These are phyloP conservation scores for Candida insectorum DNA, from an alignment of 805 yeast genomes.

Conservation along the genomic window DNA sequence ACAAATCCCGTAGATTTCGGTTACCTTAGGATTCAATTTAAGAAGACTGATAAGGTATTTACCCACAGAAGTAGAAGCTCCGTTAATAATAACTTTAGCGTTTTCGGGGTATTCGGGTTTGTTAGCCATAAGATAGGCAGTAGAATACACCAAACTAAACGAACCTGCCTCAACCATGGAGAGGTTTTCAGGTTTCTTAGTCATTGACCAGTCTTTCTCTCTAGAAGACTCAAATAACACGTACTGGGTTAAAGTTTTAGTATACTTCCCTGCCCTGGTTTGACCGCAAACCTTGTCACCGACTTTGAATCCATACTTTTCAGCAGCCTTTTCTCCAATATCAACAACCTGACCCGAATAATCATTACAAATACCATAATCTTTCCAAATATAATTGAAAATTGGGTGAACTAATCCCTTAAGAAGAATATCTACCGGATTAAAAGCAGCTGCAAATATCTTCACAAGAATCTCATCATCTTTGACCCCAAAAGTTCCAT, in stretches of 20 bases:
- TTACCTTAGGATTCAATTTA: slow-evolving; percentile 37
- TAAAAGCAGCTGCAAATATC: slow-evolving; percentile 28
- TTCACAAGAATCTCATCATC: slow-evolving; percentile 23
- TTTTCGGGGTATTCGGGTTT: slow-evolving; percentile 30
- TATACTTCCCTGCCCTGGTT: slow-evolving; percentile 9
- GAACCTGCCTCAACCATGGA: slow-evolving; percentile 59
- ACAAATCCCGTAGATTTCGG: slow-evolving; percentile 54
- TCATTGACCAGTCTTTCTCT: slow-evolving; percentile 2
- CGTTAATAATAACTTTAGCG: slow-evolving; percentile 58
- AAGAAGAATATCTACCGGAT: slow-evolving; percentile 29
- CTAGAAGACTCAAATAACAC: slow-evolving; percentile 32
- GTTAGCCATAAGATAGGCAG: slow-evolving; percentile 49
- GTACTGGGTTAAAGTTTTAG: slow-evolving; percentile 49
- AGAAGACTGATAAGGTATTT: slow-evolving; percentile 53
- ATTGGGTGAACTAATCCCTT: slow-evolving; percentile 14
- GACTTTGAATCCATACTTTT: slow-evolving; percentile 15
- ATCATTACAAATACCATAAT: slow-evolving; percentile 29
- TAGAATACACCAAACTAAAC: slow-evolving; percentile 59
- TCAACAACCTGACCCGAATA: slow-evolving; percentile 31
- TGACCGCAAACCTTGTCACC: slow-evolving; percentile 32
- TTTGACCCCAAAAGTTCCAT: slow-evolving; percentile 2
- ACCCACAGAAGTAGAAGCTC: slow-evolving; percentile 76
- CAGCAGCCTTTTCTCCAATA: slow-evolving; percentile 24
- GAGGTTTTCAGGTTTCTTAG: slow-evolving; percentile 43
- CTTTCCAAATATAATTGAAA: slow-evolving; percentile 3